These are phyloP conservation scores for Haematococcus sp. DNA, from an alignment of 139 green algal genomes.

Conservation along the genomic window DNA sequence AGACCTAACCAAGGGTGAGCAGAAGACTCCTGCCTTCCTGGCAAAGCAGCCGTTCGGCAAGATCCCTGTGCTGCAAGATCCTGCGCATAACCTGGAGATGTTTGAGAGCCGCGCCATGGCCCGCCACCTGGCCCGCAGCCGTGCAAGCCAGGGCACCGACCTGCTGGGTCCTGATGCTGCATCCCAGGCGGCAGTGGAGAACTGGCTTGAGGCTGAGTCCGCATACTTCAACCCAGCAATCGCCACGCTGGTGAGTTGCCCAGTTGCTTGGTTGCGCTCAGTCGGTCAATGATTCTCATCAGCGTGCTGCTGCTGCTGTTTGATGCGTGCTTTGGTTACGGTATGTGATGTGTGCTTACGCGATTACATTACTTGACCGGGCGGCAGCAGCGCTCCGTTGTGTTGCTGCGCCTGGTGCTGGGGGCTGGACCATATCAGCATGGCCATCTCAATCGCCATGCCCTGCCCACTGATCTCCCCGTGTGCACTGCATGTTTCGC, in stretches of 20 bases:
- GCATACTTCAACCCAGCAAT: constrained; percentile 1
- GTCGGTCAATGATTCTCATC: too few relatives aligned
- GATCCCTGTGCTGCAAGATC: constrained; percentile 3
- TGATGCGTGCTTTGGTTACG: too few relatives aligned
- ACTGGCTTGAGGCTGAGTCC: background rate
- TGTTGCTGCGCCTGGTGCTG: too few relatives aligned
- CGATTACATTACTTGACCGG: too few relatives aligned
- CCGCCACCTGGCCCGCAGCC: background rate
- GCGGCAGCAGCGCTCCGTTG: too few relatives aligned
- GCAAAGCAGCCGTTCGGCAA: constrained; percentile 15
- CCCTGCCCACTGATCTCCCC: too few relatives aligned
- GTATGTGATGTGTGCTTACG: too few relatives aligned
- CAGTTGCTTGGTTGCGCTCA: too few relatives aligned
- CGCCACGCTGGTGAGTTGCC: background rate
- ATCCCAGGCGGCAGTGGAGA: background rate
- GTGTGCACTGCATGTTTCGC: too few relatives aligned
- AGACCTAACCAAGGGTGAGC: background rate
- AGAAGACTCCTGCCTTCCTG: background rate
- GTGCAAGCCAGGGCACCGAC: constrained; percentile 2
- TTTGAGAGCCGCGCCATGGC: constrained; percentile 11
- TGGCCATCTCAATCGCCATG: too few relatives aligned
- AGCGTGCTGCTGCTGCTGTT: too few relatives aligned
- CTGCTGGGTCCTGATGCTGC: background rate
- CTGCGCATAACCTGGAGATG: background rate
- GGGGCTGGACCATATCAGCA: too few relatives aligned